Conservation (phyloP, 2,329 filamentous ascomycete genomes). For the Cordyceps farinosa region DNA sequence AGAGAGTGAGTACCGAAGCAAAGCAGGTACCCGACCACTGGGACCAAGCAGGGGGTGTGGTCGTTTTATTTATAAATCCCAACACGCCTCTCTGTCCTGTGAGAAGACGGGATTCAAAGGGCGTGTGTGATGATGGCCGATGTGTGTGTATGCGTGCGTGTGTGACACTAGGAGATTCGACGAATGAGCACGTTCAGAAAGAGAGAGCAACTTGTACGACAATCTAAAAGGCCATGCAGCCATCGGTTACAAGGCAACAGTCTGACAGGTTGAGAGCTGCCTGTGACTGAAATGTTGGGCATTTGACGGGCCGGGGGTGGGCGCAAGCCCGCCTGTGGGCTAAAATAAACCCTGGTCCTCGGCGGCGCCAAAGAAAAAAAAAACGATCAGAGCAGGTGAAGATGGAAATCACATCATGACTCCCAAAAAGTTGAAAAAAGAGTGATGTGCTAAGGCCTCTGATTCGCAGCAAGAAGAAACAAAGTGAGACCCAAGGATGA, state of each 20-base stretch:
- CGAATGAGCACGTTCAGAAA: conserved; percentile 1
- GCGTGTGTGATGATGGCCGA: neutral
- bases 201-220: neutral
- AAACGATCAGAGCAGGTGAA: neutral
- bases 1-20: neutral
- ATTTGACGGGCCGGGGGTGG: neutral
- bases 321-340: neutral
- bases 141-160: neutral
- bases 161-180: neutral
- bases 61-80: neutral
- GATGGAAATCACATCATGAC: neutral
- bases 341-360: neutral
- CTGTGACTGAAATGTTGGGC: neutral
- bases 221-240: neutral
- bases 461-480: neutral
- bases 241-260: neutral
- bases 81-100: neutral
- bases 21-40: conserved; percentile 11
- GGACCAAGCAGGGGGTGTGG: neutral
- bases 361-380: neutral
- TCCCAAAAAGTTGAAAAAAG: neutral
- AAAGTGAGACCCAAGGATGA: neutral
- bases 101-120: neutral
- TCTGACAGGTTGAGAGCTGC: conserved; percentile 10
- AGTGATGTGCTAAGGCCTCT: neutral